A percentile compares a stretch with the other conserved stretches of the same genome.
phyloP scores from a whole-genome alignment of 1,139 yeast genomes.

The Lizanozyma gosingica region DNA sequence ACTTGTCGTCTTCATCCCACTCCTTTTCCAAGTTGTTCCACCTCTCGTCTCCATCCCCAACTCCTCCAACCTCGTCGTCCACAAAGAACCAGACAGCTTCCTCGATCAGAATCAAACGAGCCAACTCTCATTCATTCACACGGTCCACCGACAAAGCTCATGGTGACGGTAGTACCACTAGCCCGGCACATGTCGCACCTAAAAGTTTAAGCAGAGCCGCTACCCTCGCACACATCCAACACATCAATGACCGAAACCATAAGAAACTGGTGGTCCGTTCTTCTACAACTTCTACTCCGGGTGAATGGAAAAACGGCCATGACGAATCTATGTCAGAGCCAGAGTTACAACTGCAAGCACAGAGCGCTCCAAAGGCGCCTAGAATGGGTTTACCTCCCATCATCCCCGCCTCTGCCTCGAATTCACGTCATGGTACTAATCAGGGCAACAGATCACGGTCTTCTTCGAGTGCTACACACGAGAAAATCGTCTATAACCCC shows the following conservation, averaged over 20 bases:
- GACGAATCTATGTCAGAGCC: neutral
- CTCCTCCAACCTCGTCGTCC: neutral
- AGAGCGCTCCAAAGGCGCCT: neutral
- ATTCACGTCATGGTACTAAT: conserved; percentile 6
- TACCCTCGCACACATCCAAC: conserved; percentile 30
- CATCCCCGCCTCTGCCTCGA: neutral
- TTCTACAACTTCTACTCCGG: neutral
- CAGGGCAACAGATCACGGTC: conserved; percentile 1
- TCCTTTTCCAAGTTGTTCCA: neutral
- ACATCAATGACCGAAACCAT: conserved; percentile 24
- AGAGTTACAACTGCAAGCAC: conserved; percentile 1
- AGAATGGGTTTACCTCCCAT: neutral
- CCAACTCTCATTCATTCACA: neutral
- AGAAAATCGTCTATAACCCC: conserved; percentile 38
- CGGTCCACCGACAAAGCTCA: no score
- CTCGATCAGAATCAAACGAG: neutral
- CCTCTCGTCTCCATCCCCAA: neutral
- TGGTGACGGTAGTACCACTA: no score
- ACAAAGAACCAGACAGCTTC: neutral
- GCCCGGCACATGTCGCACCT: no score
- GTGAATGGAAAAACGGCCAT: neutral
- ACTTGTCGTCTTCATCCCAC: neutral
- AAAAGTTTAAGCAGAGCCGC: conserved; percentile 28
- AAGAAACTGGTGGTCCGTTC: conserved; percentile 1
- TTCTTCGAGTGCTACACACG: conserved; percentile 9